Conservation (phyloP, 2,329 filamentous ascomycete species). For the Helotiales sp. region DNA sequence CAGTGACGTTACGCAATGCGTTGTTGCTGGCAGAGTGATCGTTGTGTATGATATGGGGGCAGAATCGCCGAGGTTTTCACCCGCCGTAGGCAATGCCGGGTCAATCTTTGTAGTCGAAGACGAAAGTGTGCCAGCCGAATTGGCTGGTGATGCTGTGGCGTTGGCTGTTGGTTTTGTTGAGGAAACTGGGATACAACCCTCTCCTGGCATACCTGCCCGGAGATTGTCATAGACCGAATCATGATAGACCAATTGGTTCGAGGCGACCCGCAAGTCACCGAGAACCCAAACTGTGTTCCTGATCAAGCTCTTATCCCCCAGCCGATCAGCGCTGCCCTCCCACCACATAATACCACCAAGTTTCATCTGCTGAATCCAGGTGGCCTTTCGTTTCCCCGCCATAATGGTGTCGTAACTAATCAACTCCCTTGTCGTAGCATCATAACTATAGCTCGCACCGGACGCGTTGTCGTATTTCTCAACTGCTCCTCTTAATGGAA, state of each 20-base stretch:
- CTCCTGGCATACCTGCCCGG: neutral
- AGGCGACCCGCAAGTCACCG: neutral
- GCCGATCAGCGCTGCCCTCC: constrained; percentile 73
- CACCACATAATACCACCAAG: constrained; percentile 86
- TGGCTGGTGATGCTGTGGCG: neutral
- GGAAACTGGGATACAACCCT: neutral
- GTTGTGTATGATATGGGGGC: neutral
- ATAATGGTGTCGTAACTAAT: constrained; percentile 73
- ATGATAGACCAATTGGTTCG: neutral
- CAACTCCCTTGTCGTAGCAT: constrained; percentile 62
- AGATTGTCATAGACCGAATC: neutral
- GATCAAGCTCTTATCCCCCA: constrained; percentile 7
- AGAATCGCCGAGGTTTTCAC: neutral
- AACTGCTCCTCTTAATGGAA: constrained; percentile 65
- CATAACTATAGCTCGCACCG: constrained; percentile 74
- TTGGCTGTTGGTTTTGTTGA: neutral
- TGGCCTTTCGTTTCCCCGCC: constrained; percentile 65
- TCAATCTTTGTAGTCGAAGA: neutral
- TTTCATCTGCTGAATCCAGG: constrained; percentile 64
- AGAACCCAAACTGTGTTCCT: neutral
- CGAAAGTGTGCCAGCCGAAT: neutral
- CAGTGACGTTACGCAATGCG: neutral
- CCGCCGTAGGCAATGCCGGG: neutral
- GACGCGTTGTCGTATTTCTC: constrained; percentile 62
- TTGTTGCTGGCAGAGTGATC: constrained; percentile 1